Evolutionary conservation across 1,284 basidiomycete species (phyloP).

Genomic region (Ceratobasidium theobromae): DNA sequence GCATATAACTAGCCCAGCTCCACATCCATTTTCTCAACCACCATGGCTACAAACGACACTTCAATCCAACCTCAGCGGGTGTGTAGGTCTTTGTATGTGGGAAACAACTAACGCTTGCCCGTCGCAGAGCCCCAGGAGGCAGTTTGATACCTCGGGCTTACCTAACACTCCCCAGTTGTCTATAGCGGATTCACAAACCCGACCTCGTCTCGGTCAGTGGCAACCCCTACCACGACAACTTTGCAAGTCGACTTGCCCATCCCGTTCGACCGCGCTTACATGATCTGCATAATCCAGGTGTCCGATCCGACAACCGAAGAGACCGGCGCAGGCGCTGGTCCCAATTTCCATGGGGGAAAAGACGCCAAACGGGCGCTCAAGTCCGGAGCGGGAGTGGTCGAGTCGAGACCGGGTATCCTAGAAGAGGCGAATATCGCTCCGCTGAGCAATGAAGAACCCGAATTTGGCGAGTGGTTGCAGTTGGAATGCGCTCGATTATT

Average conservation of each 20-base stretch:
- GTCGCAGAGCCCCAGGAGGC: too few relatives aligned
- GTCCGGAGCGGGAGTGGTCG: slow-evolving; percentile 31
- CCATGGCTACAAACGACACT: not conserved
- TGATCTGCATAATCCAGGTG: not conserved
- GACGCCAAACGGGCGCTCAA: slow-evolving; percentile 32
- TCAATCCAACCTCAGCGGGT: not conserved
- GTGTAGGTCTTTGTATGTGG: too few relatives aligned
- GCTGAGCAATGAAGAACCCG: slow-evolving; percentile 12
- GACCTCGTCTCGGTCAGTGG: slow-evolving; percentile 25
- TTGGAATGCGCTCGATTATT: not conserved
- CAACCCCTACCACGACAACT: slow-evolving; percentile 33
- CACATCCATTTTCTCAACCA: not conserved
- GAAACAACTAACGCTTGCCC: not conserved
- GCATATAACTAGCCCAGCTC: slow-evolving; percentile 6
- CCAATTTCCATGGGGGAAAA: slow-evolving; percentile 32
- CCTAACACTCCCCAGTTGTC: slow-evolving; percentile 17
- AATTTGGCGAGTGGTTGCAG: slow-evolving; percentile 9
- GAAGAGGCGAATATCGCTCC: slow-evolving; percentile 32
- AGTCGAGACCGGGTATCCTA: slow-evolving; percentile 32
- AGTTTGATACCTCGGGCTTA: too few relatives aligned
- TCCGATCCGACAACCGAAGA: slow-evolving; percentile 28
- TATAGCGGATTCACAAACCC: slow-evolving; percentile 33
- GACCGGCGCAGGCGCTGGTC: slow-evolving; percentile 33
- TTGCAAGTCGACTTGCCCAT: not conserved
- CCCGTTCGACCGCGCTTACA: not conserved